A percentile compares a stretch with the other conserved stretches of the same genome.
These are phyloP conservation scores for Polychytrium aggregatum DNA, from an alignment of 192 early-diverging fungal genomes.

Conservation along the genomic window DNA sequence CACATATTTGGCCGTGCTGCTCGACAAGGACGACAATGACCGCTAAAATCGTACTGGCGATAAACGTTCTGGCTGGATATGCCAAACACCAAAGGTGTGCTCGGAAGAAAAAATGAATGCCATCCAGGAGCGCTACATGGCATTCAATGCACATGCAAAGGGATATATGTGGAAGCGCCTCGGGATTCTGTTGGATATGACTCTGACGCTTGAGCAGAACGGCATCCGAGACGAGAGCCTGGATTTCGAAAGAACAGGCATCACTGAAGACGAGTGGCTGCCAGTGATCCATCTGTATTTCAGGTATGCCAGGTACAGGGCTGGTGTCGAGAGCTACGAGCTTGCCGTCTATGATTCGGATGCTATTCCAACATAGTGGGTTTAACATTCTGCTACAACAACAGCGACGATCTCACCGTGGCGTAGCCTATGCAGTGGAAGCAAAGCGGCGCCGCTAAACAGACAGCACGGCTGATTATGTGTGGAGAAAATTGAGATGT, in stretches of 20 bases:
- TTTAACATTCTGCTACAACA: no score
- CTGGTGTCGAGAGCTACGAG: slow-evolving; percentile 1
- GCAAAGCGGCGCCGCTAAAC: no score
- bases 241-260: slow-evolving; percentile 32
- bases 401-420: slow-evolving; percentile 21
- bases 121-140: slow-evolving; percentile 41
- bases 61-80: no score
- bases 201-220: slow-evolving; percentile 39
- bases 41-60: no score
- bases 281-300: slow-evolving; percentile 47
- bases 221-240: slow-evolving; percentile 35
- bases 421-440: slow-evolving; percentile 16
- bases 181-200: slow-evolving; percentile 42
- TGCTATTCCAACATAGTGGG: background rate
- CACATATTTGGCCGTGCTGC: no score
- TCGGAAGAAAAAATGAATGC: slow-evolving; percentile 38
- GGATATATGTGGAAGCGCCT: slow-evolving; percentile 57
- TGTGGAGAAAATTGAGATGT: no score
- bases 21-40: no score
- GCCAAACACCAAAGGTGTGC: slow-evolving; percentile 30
- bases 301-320: no score
- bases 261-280: slow-evolving; percentile 39
- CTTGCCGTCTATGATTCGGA: background rate
- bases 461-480: no score
- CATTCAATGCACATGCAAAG: slow-evolving; percentile 41